Percentiles rank a stretch among this genome's conserved stretches.
Evolutionary conservation across 2,329 filamentous ascomycete species (phyloP).

Genomic region (Rutstroemia sp.): DNA sequence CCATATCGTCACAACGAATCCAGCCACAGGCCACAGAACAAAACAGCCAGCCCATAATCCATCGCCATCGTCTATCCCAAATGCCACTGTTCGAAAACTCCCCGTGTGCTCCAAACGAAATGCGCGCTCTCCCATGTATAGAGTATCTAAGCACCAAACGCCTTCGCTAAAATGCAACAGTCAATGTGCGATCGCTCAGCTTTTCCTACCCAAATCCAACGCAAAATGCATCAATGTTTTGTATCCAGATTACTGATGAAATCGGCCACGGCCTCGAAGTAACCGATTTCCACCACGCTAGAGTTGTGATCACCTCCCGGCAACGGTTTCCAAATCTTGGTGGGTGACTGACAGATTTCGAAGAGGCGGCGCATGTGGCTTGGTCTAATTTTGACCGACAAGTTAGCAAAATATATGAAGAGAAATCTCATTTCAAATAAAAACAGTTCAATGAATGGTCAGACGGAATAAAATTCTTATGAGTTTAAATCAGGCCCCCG

Average conservation of each 20-base stretch:
- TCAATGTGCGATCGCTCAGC: too few species aligned
- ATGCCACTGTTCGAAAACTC: too few species aligned
- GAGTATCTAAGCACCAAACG: too few species aligned
- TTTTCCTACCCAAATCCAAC: not conserved
- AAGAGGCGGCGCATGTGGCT: conserved; percentile 84
- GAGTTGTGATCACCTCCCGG: conserved; percentile 91
- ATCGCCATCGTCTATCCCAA: too few species aligned
- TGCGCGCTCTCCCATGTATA: too few species aligned
- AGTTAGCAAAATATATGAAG: not conserved
- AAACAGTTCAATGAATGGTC: conserved; percentile 14
- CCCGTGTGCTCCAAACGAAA: too few species aligned
- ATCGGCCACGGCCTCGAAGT: conserved; percentile 82
- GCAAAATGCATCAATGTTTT: conserved; percentile 1
- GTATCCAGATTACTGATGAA: conserved; percentile 43
- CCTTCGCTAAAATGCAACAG: too few species aligned
- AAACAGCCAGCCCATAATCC: too few species aligned
- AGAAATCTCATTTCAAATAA: not conserved
- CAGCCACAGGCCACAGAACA: too few species aligned
- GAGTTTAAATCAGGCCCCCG: conserved; percentile 40
- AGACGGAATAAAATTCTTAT: conserved; percentile 16
- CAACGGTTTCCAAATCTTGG: conserved; percentile 81
- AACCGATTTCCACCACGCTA: conserved; percentile 81
- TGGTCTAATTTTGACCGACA: conserved; percentile 44
- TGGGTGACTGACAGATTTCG: conserved; percentile 64
- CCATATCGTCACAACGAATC: too few species aligned